These are phyloP conservation scores for Stemphylium lycopersici DNA, from an alignment of 2,329 filamentous ascomycete genomes.

Conservation along the genomic window DNA sequence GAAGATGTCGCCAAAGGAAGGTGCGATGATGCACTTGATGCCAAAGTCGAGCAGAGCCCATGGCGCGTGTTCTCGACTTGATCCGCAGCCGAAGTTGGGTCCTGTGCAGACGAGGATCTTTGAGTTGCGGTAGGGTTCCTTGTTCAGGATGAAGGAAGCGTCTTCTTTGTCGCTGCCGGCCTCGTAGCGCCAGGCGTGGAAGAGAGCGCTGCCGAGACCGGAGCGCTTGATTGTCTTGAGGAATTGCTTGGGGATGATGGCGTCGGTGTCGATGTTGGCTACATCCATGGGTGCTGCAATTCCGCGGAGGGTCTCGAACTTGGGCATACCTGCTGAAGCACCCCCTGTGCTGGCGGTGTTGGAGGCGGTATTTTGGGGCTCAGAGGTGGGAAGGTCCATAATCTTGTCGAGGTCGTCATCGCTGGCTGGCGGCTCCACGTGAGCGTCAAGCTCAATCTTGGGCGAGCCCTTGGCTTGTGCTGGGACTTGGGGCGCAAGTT, in stretches of 20 bases:
- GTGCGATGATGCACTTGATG: slow-evolving; percentile 91
- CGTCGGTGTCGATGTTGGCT: slow-evolving; percentile 96
- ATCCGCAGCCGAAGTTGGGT: slow-evolving; percentile 93
- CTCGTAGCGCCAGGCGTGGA: slow-evolving; percentile 78
- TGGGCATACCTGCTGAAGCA: slow-evolving; percentile 71
- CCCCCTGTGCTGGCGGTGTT: slow-evolving; percentile 52
- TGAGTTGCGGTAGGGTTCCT: slow-evolving; percentile 79
- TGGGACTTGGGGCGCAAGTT: slow-evolving; percentile 64
- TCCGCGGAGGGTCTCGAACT: slow-evolving; percentile 83
- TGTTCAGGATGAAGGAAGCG: slow-evolving; percentile 84
- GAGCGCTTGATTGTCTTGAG: slow-evolving; percentile 99
- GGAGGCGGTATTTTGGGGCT: slow-evolving; percentile 71
- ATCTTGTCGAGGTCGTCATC: slow-evolving; percentile 70
- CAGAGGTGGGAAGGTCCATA: slow-evolving; percentile 62
- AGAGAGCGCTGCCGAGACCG: slow-evolving; percentile 85
- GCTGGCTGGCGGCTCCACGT: slow-evolving; percentile 63
- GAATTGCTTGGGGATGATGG: slow-evolving; percentile 99
- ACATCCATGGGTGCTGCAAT: slow-evolving; percentile 86
- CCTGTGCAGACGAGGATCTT: slow-evolving; percentile 94
- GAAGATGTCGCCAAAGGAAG: slow-evolving; percentile 90
- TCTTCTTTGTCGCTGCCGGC: slow-evolving; percentile 73
- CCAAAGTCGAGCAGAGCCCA: slow-evolving; percentile 98
- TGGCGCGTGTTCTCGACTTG: slow-evolving; percentile 90
- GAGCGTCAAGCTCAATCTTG: slow-evolving; percentile 64
- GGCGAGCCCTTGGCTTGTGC: slow-evolving; percentile 57